These are phyloP conservation scores for Plasmodium ovale DNA, from an alignment of 169 alveolate species.

Conservation along the genomic window DNA sequence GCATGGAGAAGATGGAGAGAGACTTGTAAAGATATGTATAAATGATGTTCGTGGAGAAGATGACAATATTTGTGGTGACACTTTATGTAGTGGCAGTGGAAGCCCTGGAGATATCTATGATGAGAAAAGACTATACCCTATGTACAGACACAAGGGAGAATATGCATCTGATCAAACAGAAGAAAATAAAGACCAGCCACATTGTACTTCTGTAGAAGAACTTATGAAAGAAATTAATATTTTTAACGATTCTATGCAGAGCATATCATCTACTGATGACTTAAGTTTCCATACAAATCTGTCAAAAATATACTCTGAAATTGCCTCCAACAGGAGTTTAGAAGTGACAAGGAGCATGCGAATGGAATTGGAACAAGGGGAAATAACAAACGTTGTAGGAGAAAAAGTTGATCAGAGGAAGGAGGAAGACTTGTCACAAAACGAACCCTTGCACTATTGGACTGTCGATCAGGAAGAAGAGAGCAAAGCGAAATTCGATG, in stretches of 20 bases:
- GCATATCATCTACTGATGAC: conserved; percentile 18
- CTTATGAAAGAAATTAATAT: conserved; percentile 34
- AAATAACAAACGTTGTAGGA: not conserved
- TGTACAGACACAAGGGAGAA: not conserved
- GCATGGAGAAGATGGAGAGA: not conserved
- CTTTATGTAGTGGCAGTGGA: not conserved
- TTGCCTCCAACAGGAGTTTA: conserved; percentile 38
- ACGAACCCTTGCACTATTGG: not conserved
- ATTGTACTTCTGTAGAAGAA: conserved; percentile 22
- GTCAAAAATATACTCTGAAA: conserved; percentile 41
- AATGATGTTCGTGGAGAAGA: not conserved
- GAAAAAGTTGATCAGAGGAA: not conserved
- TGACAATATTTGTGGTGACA: not conserved
- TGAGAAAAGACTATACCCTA: conserved; percentile 22
- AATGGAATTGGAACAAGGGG: no score
- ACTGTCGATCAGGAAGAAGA: not conserved
- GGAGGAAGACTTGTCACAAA: not conserved
- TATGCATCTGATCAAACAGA: not conserved
- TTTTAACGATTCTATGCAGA: conserved; percentile 50
- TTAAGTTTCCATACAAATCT: conserved; percentile 4
- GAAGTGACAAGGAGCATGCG: no score
- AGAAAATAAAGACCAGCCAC: not conserved
- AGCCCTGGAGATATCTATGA: conserved; percentile 1
- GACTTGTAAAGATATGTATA: conserved; percentile 4
- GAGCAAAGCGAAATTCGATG: not conserved